Evolutionary conservation across 768 basidiomycete species (phyloP).

Genomic region (Cystobasidium ongulense): DNA sequence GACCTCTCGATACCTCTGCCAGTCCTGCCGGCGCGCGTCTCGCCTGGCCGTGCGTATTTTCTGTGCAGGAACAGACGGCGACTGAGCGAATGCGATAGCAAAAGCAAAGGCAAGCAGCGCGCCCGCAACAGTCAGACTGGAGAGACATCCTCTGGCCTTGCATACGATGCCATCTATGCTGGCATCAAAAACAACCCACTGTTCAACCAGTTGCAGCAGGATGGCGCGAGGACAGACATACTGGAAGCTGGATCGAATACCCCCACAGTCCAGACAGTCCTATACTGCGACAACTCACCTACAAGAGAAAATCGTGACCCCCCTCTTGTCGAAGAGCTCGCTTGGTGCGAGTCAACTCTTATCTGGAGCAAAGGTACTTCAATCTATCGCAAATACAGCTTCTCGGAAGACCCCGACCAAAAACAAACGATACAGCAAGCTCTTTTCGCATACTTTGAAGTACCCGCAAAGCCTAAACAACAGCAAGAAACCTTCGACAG

Average conservation of each 20-base stretch:
- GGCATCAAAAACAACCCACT: not conserved
- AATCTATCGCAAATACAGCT: slow-evolving; percentile 13
- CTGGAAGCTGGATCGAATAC: not conserved
- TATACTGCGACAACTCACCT: not conserved
- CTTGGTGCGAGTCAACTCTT: slow-evolving; percentile 9
- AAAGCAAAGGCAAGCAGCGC: slow-evolving; percentile 21
- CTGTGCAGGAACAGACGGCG: not conserved
- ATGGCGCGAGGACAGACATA: not conserved
- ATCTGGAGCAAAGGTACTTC: slow-evolving; percentile 15
- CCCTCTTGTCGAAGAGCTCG: not conserved
- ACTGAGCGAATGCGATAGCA: not conserved
- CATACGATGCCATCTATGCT: not conserved
- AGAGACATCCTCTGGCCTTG: not conserved
- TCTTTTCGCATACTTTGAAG: slow-evolving; percentile 21
- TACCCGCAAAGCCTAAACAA: not conserved
- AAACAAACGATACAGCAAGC: slow-evolving; percentile 2
- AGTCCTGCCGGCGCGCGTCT: not conserved
- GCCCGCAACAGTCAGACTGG: not conserved
- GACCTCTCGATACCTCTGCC: not conserved
- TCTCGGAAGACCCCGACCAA: not conserved
- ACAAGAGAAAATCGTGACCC: not conserved
- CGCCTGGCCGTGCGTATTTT: slow-evolving; percentile 14
- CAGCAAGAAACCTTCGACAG: not conserved
- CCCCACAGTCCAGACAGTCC: not conserved
- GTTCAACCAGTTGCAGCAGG: not conserved